Percentiles rank a stretch among this genome's conserved stretches.
Evolutionary conservation across 129 eudicot species (phyloP).

Genomic region (Flaveria robusta): DNA sequence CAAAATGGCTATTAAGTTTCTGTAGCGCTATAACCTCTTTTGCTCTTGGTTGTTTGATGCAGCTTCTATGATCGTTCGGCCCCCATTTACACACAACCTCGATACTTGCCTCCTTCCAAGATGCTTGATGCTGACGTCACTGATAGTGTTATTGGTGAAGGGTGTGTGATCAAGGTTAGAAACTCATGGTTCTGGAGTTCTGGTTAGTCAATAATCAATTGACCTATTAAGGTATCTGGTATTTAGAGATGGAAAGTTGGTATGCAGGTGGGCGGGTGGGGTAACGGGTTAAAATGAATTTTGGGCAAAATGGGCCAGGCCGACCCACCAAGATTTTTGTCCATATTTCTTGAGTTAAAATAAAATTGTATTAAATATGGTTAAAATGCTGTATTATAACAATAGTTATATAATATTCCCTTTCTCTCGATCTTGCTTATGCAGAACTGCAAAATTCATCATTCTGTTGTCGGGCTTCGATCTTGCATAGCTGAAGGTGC

Average conservation of each 20-base stretch:
- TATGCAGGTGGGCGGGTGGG: background rate
- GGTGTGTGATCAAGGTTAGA: slow-evolving; percentile 90
- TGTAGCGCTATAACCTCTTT: slow-evolving; percentile 4
- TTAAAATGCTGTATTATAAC: background rate
- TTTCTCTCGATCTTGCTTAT: slow-evolving; percentile 24
- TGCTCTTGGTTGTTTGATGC: slow-evolving; percentile 31
- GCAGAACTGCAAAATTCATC: slow-evolving; percentile 97
- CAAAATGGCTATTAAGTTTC: background rate
- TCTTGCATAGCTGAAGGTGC: slow-evolving; percentile 97
- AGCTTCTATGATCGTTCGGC: slow-evolving; percentile 97
- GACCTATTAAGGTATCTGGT: background rate
- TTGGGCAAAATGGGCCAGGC: background rate
- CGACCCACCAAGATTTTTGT: background rate
- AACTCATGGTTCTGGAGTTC: background rate
- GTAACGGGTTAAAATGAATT: background rate
- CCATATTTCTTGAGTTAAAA: background rate
- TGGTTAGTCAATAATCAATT: too few species aligned
- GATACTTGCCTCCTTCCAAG: slow-evolving; percentile 97
- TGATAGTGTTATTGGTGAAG: slow-evolving; percentile 95
- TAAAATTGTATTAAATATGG: background rate
- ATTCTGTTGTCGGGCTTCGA: slow-evolving; percentile 94
- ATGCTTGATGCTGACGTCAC: slow-evolving; percentile 99
- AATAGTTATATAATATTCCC: background rate
- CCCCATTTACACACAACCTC: slow-evolving; percentile 96
- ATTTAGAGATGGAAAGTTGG: background rate